Conservation (phyloP, 108 stramenopile species). For the Cyclostephanos invisitatus region DNA sequence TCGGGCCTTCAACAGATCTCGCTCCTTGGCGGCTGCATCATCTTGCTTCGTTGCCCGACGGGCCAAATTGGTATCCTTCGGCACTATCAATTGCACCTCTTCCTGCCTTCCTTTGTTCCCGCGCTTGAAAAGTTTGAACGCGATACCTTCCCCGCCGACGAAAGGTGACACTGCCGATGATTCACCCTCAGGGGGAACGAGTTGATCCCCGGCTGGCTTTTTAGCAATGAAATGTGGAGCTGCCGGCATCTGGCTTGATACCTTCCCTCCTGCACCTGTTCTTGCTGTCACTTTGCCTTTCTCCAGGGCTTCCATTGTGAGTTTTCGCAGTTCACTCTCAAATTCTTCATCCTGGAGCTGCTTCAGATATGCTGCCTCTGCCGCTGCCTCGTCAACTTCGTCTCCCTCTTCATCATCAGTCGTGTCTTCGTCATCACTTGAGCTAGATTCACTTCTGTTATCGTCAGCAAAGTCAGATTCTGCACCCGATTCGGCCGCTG, state of each 20-base stretch:
- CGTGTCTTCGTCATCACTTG: slow-evolving; percentile 36
- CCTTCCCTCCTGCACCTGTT: slow-evolving; percentile 62
- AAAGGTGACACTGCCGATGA: slow-evolving; percentile 35
- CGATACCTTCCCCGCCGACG: slow-evolving; percentile 73
- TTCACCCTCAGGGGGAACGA: slow-evolving; percentile 23
- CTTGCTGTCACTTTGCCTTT: slow-evolving; percentile 72
- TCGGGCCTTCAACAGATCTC: slow-evolving; percentile 80
- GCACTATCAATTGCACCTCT: slow-evolving; percentile 82
- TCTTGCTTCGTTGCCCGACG: slow-evolving; percentile 78
- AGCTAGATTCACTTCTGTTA: slow-evolving; percentile 50
- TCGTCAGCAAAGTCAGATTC: slow-evolving; percentile 52
- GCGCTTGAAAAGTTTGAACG: slow-evolving; percentile 88
- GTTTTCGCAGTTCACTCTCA: slow-evolving; percentile 79
- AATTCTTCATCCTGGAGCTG: slow-evolving; percentile 89
- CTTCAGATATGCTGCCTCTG: slow-evolving; percentile 75
- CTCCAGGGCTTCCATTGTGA: slow-evolving; percentile 88
- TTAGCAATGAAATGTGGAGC: slow-evolving; percentile 76
- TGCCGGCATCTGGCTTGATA: slow-evolving; percentile 72
- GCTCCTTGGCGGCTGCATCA: slow-evolving; percentile 83
- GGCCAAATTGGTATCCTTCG: slow-evolving; percentile 80
- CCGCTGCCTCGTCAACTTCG: slow-evolving; percentile 66
- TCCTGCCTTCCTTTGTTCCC: slow-evolving; percentile 92
- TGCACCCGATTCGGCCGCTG: slow-evolving; percentile 28
- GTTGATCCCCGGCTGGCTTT: slow-evolving; percentile 50
- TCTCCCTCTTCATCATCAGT: slow-evolving; percentile 66